Base-by-base conservation (phyloP, 768 basidiomycete genomes). In the Phanerodontia chrysosporium region DNA sequence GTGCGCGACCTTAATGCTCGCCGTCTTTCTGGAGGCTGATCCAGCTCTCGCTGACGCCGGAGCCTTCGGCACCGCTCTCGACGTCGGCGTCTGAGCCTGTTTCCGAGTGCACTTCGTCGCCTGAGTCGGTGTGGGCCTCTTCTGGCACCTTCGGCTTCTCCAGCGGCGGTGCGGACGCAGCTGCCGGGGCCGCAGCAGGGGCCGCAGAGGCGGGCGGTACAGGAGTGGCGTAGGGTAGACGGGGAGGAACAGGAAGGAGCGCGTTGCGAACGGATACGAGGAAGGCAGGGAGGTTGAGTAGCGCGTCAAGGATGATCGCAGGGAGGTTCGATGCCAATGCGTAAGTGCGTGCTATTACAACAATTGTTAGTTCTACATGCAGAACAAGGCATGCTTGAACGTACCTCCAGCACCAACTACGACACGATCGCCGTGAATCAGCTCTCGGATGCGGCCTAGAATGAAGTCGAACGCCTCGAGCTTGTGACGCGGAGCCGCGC, bases 371-470 rank as follows among this genome's bases (percentile, higher is more conserved):
- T 21, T 3, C 21, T 10, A 25, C 24, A 42, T 18, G 28, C 25
- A 39, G 25, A 30, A 29, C 49, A 16, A 55, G 39, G 2, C 6
- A 54, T 18, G 18, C 22, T 25, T 0, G 30, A 21, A 72, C 82
- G 65, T 66, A 92, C 90, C 89, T 71, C 91, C 92, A 52, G 92
- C 86, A 58, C 92, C 92, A 57, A 93, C 74, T 21, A 84, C 80
- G 66, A 90, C 82, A 36, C 89, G 73, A 55, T 89, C 82, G 1
- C 90, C 89, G 30, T 81, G 78, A 27, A 87, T 65, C 79, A 83
- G 84, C 62, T 84, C 80, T 57, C 76, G 75, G 25, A 83, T 30
- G 45, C 76, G 74, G 1, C 84, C 83, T 7, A 53, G 35, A 84
- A 57, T 13, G 74, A 72, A 35, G 84, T 64, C 22, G 78, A 77